These are phyloP conservation scores for Phytophthora pini DNA, from an alignment of 352 stramenopile genomes.

Conservation along the genomic window DNA sequence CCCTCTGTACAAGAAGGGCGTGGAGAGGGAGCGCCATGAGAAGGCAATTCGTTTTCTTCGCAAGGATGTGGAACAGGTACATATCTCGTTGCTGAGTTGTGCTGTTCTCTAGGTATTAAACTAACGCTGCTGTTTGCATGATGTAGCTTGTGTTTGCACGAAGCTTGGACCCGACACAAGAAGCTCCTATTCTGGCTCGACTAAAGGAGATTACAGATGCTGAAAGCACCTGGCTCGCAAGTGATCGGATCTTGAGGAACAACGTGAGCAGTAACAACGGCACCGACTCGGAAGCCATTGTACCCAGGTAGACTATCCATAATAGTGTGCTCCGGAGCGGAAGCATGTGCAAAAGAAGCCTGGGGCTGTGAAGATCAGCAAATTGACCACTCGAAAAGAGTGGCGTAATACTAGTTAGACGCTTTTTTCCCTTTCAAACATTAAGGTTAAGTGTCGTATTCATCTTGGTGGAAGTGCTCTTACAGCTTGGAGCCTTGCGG, in stretches of 20 bases:
- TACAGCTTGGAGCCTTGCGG: slow-evolving; percentile 64
- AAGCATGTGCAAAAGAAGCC: slow-evolving; percentile 24
- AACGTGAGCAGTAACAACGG: slow-evolving; percentile 30
- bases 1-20: slow-evolving; percentile 81
- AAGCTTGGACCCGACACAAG: slow-evolving; percentile 73
- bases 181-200: slow-evolving; percentile 63
- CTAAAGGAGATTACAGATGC: slow-evolving; percentile 76
- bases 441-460: too few species aligned
- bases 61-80: slow-evolving; percentile 87
- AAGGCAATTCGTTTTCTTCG: slow-evolving; percentile 78
- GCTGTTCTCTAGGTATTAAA: not conserved
- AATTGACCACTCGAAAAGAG: slow-evolving; percentile 27
- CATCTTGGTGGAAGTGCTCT: not conserved
- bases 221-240: slow-evolving; percentile 71
- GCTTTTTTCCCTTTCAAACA: slow-evolving; percentile 17
- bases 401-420: slow-evolving; percentile 43
- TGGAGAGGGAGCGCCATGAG: slow-evolving; percentile 81
- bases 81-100: slow-evolving; percentile 5
- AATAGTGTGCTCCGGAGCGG: slow-evolving; percentile 7
- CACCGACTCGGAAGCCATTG: slow-evolving; percentile 40
- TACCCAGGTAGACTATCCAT: slow-evolving; percentile 40
- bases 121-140: slow-evolving; percentile 15
- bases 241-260: slow-evolving; percentile 55
- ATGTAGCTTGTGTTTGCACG: slow-evolving; percentile 75
- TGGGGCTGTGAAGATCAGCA: slow-evolving; percentile 15